A percentile compares a stretch with the other conserved stretches of the same genome.
These are phyloP conservation scores for Xylaria sp. DNA, from an alignment of 2,329 filamentous ascomycete genomes.

Conservation along the genomic window DNA sequence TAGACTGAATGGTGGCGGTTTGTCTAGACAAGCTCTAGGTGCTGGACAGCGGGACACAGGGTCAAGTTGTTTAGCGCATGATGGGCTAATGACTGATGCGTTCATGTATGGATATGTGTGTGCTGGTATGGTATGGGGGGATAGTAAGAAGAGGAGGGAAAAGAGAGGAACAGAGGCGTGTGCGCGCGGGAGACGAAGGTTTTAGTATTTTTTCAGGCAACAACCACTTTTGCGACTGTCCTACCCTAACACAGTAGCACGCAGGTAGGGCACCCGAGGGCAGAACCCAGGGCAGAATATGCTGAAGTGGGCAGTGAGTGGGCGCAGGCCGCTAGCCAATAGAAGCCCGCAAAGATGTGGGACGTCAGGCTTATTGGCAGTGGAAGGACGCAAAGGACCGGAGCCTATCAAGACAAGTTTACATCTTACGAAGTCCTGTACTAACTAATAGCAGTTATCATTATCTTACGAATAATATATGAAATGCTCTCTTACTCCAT, in stretches of 20 bases:
- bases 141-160: slow-evolving; percentile 49
- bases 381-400: slow-evolving; percentile 15
- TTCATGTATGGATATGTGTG: slow-evolving; percentile 49
- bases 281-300: slow-evolving; percentile 28
- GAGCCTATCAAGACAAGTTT: slow-evolving; percentile 18
- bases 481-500: neutral
- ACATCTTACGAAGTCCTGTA: slow-evolving; percentile 39
- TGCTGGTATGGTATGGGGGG: slow-evolving; percentile 47
- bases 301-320: slow-evolving; percentile 16
- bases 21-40: slow-evolving; percentile 49
- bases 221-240: slow-evolving; percentile 32
- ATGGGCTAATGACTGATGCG: slow-evolving; percentile 56
- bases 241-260: neutral
- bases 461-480: slow-evolving; percentile 9
- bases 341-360: neutral
- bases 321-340: slow-evolving; percentile 11
- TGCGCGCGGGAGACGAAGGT: slow-evolving; percentile 40
- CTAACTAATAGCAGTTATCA: slow-evolving; percentile 44
- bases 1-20: slow-evolving; percentile 65
- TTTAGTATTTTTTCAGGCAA: slow-evolving; percentile 51
- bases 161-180: slow-evolving; percentile 42
- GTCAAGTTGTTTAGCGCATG: slow-evolving; percentile 65
- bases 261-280: neutral
- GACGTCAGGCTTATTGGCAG: neutral
- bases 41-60: slow-evolving; percentile 52